Base-by-base conservation (phyloP, 2,329 filamentous ascomycete genomes). In the Arthroderma uncinatum region DNA sequence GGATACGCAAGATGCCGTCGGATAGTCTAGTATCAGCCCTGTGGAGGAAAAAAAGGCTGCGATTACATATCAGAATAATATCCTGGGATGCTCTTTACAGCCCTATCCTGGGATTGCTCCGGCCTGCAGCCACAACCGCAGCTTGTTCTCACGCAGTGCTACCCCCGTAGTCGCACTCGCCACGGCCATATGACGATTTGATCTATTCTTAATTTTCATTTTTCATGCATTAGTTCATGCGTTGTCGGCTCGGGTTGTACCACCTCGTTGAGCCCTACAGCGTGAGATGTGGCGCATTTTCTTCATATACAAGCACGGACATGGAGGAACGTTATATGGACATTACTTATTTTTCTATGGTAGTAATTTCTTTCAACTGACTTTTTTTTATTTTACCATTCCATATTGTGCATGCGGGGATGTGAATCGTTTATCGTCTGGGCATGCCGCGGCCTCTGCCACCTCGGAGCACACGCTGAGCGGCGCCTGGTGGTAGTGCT, bases 381-480 rank as follows among this genome's bases (percentile, higher is more conserved):
- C 23, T 2, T 30, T n/a, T 30, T 14, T 48, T 48, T 25, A 14
- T n/a, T 47, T 28, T 34, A 6, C 6, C 21, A 25, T 47, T 48
- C 14, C 25, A 9, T n/a, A 25, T 28, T 48, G 14, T 25, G 10
- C 44, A 21, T 2, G 16, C 8, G 12, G 16, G 16, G 10, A 47
- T 25, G 40, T 16, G 12, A 10, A 14, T 47, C 12, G 21, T 47
- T 71, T 79, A 92, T 78, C 88, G 80, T 72, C 88, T 83, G 25
- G 93, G 92, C 90, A 97, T 93, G 36, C 89, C 89, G 64, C 89
- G 84, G 62, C 91, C 90, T 64, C 89, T 84, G 62, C 91, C 90
- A 63, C 87, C 88, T 61, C 91, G 81, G 63, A 97, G 75, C 42
- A 90, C 92, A 67, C 92, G 80, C 78, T 97, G 92, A 9, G 92